Evolutionary conservation across 371 early-diverging fungal genomes (phyloP), one percentile per base, ranked within the genome.

Genomic region (Umbelopsis sp.): DNA sequence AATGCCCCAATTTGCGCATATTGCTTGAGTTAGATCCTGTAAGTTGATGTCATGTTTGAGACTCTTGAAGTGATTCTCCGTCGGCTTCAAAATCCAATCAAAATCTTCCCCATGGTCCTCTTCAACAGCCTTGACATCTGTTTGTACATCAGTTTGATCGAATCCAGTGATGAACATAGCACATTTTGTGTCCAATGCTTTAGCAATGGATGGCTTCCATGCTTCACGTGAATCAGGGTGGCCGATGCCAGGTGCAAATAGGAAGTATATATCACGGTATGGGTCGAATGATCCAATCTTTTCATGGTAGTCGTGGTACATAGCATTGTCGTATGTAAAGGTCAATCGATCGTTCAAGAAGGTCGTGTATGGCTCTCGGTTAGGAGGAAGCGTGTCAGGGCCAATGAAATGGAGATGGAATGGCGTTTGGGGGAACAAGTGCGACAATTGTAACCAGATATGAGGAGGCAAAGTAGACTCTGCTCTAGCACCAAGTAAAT

Each of bases 321-420:
- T 63, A 52, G 74, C 69, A 38, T 76, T 82, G 64, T 77, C 74
- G 65, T 80, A 87, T 41, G 83, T 83, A 66, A 87, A 85, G 7
- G 76, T 72, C n/a, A 87, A 72, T n/a, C 80, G 79, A 29, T 78
- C 80, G 37, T 81, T 81, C 51, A 80, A 70, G 12, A 78, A 74
- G 25, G 74, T 72, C 11, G 80, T 84, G 57, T 80, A 73, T 24
- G 85, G 81, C 38, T 81, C 74, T 71, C 70, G 74, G 44, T 72
- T 72, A 4, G 92, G 81, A 52, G 92, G 88, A 45, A 90, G 81
- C 46, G 91, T 86, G 74, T 94, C 93, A 16, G 94, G 94, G 10
- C 94, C 94, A 50, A 94, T 79, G 75, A 94, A 93, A 69, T 92
- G 88, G n/a, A 93, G 75, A 71, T 91, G 91, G 84, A 94, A 89